phyloP scores from a whole-genome alignment of 2,329 filamentous ascomycete species.

The Verticillium dahliae region DNA sequence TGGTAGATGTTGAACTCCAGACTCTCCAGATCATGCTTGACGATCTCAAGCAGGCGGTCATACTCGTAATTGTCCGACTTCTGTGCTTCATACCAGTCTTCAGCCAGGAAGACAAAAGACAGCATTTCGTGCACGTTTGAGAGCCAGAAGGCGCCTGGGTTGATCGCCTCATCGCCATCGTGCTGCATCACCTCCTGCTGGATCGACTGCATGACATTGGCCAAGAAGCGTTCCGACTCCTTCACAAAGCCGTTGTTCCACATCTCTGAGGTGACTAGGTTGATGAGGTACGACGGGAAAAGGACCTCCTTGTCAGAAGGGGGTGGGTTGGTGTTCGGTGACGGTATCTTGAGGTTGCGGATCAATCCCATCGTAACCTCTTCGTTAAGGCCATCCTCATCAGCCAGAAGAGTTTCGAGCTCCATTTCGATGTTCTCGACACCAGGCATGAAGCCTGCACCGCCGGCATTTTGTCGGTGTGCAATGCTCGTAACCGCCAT shows the following conservation, averaged over 20 bases:
- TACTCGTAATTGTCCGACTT: conserved; percentile 99
- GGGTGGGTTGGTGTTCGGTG: conserved; percentile 76
- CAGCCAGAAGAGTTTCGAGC: conserved; percentile 85
- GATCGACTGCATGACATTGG: conserved; percentile 99
- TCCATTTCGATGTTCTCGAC: conserved; percentile 92
- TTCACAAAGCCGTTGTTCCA: conserved; percentile 99
- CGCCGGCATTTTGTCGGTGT: conserved; percentile 65
- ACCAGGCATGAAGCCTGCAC: conserved; percentile 71
- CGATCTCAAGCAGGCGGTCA: conserved; percentile 92
- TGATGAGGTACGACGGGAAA: conserved; percentile 98
- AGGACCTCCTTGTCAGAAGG: conserved; percentile 98
- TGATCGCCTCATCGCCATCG: conserved; percentile 94
- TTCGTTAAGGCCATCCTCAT: conserved; percentile 93
- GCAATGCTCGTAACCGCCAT: conserved; percentile 74
- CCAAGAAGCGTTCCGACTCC: conserved; percentile 96
- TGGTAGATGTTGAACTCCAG: conserved; percentile 99
- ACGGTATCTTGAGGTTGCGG: conserved; percentile 91
- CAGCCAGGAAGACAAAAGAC: conserved; percentile 96
- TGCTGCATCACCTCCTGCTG: conserved; percentile 99
- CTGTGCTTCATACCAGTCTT: conserved; percentile 99
- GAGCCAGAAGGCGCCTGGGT: conserved; percentile 96
- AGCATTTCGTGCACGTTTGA: conserved; percentile 99
- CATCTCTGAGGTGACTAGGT: conserved; percentile 98
- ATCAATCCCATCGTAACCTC: conserved; percentile 96
- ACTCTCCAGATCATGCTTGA: conserved; percentile 97